Evolutionary conservation across 257 asterid genomes (phyloP), one percentile per base, ranked within the genome.

Genomic region (Ballota nigra): DNA sequence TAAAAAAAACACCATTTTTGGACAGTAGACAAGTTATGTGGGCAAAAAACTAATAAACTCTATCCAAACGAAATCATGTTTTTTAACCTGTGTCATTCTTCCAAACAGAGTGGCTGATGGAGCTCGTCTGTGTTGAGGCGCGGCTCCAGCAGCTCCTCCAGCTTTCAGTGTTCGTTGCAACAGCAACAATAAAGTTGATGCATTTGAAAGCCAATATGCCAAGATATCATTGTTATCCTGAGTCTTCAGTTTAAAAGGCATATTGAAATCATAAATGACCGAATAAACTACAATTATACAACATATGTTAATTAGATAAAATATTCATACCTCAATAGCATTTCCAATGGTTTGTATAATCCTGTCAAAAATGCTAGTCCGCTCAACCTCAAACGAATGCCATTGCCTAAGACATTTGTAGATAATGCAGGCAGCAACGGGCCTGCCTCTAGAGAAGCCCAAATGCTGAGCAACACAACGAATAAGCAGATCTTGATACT

Each of bases 191-290:
- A 95, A 78, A 71, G 99, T 95, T 43, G 99, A 92, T 75, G 97
- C 97, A 81, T 95, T 95, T 62, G 99, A 95, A 66, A 95, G 79
- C 97, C 97, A 91, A 84, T 91, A 89, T 26, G 97, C 99, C 83
- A 95, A 81, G 71, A 82, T 71, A 75, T 86, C 96, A 83, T 91
- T 89, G 70, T 92, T 92, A 82, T 95, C 99, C 79, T 87, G 98
- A 34, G 95, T 92, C 92, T 86, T 76, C 82, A 78, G 70, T 79
- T 56, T 36, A 4, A 71, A 74, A 60, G 26, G 52, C 41, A 56
- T 10, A 12, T 51, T 28, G 4, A 63, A 57, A 70, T 81, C 56
- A 71, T 75, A 66, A 60, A 61, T 23, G 36, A 8, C 49, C 33
- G 18, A 33, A 29, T 33, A 20, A 78, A 76, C 56, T n/a, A 74